Evolutionary conservation across 176 grass and related monocot species (phyloP), one percentile per base, ranked within the genome.

Genomic region (Lolium rigidum): DNA sequence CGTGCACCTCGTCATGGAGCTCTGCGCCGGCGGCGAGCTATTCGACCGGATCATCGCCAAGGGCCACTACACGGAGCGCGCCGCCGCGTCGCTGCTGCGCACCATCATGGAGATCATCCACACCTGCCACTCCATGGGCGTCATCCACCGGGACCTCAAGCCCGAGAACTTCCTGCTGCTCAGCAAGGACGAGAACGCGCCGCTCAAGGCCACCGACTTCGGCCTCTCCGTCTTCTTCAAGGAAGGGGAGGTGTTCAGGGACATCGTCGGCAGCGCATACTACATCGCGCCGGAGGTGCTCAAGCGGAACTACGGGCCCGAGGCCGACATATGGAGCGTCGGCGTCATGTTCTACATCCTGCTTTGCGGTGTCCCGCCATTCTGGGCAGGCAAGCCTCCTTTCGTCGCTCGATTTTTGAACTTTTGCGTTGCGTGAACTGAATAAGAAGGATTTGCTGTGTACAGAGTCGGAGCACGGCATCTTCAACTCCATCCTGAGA

Each of bases 1-100:
- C 1, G 95, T 97, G 92, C 95, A 98, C 87, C 73, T 98, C 21
- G 95, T 98, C 78, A 98, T 98, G 95, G 95, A 98, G 85, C 93
- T 95, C 74, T 98, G 95, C 82, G 93, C 95, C 8, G 95, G 95
- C 18, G 95, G 95, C 57, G 95, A 98, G 87, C 89, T 98, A 67
- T 98, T 98, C 80, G 95, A 98, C 80, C 92, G 95, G n/a, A 94
- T 97, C 89, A 93, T 97, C 82, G 90, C 88, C 54, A 89, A 78
- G 88, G 95, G 95, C 0, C 90, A 97, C 87, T 97, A 94, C 84
- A 97, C 95, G 1, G 95, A 97, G 90, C 93, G 87, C 55, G 92
- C 92, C 11, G 92, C 95, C 0, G 90, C 95, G 0, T 64, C 87
- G 41, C 84, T 97, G 75, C 46, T 97, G 41, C 83, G 92, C 62